These are phyloP conservation scores for Rehmannia glutinosa DNA, from an alignment of 257 asterid genomes.

Conservation along the genomic window DNA sequence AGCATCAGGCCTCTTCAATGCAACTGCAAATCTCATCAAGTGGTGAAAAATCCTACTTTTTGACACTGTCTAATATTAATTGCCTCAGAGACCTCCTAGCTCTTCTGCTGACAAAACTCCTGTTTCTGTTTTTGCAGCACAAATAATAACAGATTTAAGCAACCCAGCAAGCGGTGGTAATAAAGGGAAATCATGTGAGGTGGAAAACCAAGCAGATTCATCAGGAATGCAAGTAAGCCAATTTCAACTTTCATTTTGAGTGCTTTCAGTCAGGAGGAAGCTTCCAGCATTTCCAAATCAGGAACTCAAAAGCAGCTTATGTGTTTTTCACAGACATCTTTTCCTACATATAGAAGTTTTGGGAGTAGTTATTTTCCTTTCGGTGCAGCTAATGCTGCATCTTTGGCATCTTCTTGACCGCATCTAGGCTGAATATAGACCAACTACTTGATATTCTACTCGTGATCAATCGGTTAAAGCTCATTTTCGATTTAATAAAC, in stretches of 20 bases:
- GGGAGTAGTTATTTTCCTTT: conserved; percentile 55
- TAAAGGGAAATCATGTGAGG: conserved; percentile 47
- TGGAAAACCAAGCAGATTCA: conserved; percentile 54
- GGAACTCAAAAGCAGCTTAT: conserved; percentile 67
- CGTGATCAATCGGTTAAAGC: not conserved
- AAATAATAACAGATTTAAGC: conserved; percentile 49
- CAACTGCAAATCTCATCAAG: conserved; percentile 48
- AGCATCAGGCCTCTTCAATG: conserved; percentile 46
- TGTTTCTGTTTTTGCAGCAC: conserved; percentile 5
- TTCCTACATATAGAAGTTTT: conserved; percentile 47
- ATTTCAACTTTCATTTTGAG: conserved; percentile 34
- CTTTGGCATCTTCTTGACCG: too few species aligned
- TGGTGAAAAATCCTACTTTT: conserved; percentile 33
- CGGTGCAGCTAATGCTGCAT: conserved; percentile 44
- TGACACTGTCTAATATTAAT: conserved; percentile 8
- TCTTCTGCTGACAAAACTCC: conserved; percentile 22
- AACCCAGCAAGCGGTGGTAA: conserved; percentile 37
- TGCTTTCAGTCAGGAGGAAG: conserved; percentile 63
- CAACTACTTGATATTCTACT: too few species aligned
- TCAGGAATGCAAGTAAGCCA: conserved; percentile 47
- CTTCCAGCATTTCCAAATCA: conserved; percentile 51
- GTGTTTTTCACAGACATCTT: conserved; percentile 60
- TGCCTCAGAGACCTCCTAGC: conserved; percentile 3
- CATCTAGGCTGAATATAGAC: conserved; percentile 10
- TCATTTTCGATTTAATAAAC: not conserved